Base-by-base conservation (phyloP, 2,329 filamentous ascomycete species). In the Ophiostoma populinum region DNA sequence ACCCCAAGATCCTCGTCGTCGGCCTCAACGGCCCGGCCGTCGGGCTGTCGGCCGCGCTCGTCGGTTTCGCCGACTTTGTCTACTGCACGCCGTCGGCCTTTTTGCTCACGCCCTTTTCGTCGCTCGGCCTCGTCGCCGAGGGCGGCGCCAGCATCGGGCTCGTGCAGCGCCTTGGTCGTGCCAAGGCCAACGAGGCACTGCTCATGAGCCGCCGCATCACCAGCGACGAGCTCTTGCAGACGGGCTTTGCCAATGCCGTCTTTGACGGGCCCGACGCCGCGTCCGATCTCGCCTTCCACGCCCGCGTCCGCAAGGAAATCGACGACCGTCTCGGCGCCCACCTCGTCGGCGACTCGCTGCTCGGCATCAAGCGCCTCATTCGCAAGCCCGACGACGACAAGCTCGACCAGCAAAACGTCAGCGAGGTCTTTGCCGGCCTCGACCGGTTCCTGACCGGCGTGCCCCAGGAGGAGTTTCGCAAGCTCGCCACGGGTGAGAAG, bases 1-100 rank as follows among this genome's bases (percentile, higher is more conserved):
- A 95, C 58, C 81, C 85, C 47, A 94, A 95, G 61, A 80, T 95
- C 56, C 79, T 95, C 17, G 70, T 95, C 40, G 76, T 77, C 0
- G 90, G 82, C 0, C 75, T 95, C 45, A 95, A 95, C 58, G 90
- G 87, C 3, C 90, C 90, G 6, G 85, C 75, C 9, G 67, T 98
- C 35, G 90, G 90, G 6, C 75, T 95, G 21, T 80, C 79, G 2
- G 90, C 87, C 1, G 86, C 87, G 0, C 58, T 95, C 1, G 62
- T 83, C 39, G 76, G 75, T 19, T 80, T 82, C 54, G 80, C 80
- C 17, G 90, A 95, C 62, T 95, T 95, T 61, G 70, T 95, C 53
- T 95, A 95, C 63, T 75, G 70, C 51, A 66, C 78, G 0, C 85
- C 86, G 0, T 67, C 79, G 46, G 62, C 85, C 20, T 98, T 83